Percentiles rank a stretch among this genome's conserved stretches.
phyloP scores from a whole-genome alignment of 1,284 basidiomycete species.

The Agaricales sp. region DNA sequence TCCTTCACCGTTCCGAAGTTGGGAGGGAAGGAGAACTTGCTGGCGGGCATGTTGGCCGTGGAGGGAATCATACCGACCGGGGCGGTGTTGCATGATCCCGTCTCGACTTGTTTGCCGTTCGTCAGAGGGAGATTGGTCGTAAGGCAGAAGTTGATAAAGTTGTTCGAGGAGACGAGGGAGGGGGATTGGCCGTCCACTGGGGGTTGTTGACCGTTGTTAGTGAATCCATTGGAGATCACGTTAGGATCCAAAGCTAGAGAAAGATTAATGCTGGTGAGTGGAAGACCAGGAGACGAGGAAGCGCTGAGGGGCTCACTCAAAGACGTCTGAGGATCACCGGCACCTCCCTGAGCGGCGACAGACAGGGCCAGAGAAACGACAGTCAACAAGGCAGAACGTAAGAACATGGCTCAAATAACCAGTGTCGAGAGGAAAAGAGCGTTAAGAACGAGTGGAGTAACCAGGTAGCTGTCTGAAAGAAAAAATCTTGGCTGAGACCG shows the following conservation, averaged over 20 bases:
- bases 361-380: slow-evolving; percentile 14
- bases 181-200: slow-evolving; percentile 25
- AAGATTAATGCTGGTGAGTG: not conserved
- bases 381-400: slow-evolving; percentile 16
- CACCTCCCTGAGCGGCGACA: slow-evolving; percentile 15
- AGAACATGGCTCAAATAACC: slow-evolving; percentile 14
- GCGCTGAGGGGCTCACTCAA: slow-evolving; percentile 13
- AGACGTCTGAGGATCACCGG: slow-evolving; percentile 20
- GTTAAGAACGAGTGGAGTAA: slow-evolving; percentile 15
- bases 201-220: slow-evolving; percentile 11
- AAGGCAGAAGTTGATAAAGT: slow-evolving; percentile 40
- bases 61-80: slow-evolving; percentile 34
- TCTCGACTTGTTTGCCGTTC: slow-evolving; percentile 26
- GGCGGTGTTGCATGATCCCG: slow-evolving; percentile 39
- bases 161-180: slow-evolving; percentile 38
- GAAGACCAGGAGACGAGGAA: not conserved
- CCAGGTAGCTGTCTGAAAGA: slow-evolving; percentile 16
- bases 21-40: slow-evolving; percentile 33
- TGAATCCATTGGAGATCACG: slow-evolving; percentile 24
- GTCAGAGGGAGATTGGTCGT: slow-evolving; percentile 20
- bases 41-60: slow-evolving; percentile 29
- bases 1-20: slow-evolving; percentile 30
- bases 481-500: slow-evolving; percentile 21
- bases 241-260: slow-evolving; percentile 20
- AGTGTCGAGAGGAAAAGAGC: slow-evolving; percentile 15